Conservation (phyloP, 2,329 filamentous ascomycete genomes). For the Arthrobotrys entomopaga region DNA sequence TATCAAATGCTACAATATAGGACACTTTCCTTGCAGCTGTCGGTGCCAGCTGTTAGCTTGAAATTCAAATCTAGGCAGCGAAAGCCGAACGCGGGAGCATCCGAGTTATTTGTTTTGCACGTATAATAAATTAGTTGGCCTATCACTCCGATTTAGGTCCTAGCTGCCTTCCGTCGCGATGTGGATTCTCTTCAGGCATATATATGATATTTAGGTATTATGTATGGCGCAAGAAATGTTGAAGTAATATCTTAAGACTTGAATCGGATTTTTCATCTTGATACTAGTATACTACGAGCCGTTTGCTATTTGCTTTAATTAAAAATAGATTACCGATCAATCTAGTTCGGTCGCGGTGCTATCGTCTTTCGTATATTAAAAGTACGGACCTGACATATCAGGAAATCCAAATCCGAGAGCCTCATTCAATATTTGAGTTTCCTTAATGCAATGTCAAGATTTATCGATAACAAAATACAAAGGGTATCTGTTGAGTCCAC, state of each 20-base stretch:
- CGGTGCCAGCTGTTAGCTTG: conserved; percentile 1
- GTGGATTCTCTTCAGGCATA: too few relatives aligned
- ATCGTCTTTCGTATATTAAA: too few relatives aligned
- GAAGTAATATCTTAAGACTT: conserved; percentile 1
- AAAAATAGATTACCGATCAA: conserved; percentile 18
- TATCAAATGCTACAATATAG: not conserved
- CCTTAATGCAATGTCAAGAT: too few relatives aligned
- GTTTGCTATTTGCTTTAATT: conserved; percentile 9
- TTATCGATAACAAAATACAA: too few relatives aligned
- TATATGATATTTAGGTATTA: too few relatives aligned
- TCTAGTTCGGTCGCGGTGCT: not conserved
- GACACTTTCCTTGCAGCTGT: not conserved
- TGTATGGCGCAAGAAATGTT: too few relatives aligned
- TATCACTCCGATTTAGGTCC: not conserved
- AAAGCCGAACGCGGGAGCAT: conserved; percentile 23
- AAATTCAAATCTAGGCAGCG: conserved; percentile 12
- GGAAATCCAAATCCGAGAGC: not conserved
- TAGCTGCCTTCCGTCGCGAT: conserved; percentile 8
- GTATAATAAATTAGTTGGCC: not conserved
- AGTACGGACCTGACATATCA: too few relatives aligned
- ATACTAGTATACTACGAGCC: not conserved
- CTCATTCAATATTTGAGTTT: too few relatives aligned
- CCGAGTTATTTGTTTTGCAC: conserved; percentile 21
- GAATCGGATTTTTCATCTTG: conserved; percentile 12
- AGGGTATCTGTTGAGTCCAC: too few relatives aligned